These are phyloP conservation scores for Tilletiopsis washingtonensis DNA, from an alignment of 1,284 basidiomycete species.

Conservation along the genomic window DNA sequence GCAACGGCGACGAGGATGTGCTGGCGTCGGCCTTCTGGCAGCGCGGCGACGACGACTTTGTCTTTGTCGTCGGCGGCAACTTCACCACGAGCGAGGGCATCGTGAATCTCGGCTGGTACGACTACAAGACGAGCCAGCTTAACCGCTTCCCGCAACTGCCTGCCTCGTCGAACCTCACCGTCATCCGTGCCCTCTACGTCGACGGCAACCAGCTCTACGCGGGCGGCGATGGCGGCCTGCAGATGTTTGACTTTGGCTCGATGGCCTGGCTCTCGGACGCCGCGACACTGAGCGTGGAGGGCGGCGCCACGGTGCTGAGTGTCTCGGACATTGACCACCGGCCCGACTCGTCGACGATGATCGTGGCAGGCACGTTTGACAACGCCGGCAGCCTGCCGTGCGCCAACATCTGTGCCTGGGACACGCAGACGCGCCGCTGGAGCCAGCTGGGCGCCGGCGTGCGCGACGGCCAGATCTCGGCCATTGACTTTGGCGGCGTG, in stretches of 20 bases:
- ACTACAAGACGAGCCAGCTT: conserved; percentile 52
- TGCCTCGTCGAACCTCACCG: conserved; percentile 47
- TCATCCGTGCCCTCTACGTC: conserved; percentile 53
- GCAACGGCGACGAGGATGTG: conserved; percentile 66
- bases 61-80: conserved; percentile 80
- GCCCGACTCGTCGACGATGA: conserved; percentile 59
- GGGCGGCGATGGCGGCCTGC: conserved; percentile 38
- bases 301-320: conserved; percentile 51
- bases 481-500: conserved; percentile 67
- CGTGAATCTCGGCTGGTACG: conserved; percentile 67
- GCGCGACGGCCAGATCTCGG: conserved; percentile 68
- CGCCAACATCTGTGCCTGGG: conserved; percentile 70
- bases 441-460: conserved; percentile 70
- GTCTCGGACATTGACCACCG: conserved; percentile 69
- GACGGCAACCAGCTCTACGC: conserved; percentile 33
- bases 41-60: conserved; percentile 53
- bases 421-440: conserved; percentile 66
- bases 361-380: conserved; percentile 78
- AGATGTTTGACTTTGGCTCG: conserved; percentile 27
- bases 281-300: conserved; percentile 18
- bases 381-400: conserved; percentile 70
- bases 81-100: conserved; percentile 60
- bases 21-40: conserved; percentile 83
- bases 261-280: conserved; percentile 24
- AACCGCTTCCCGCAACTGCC: conserved; percentile 52